These are phyloP conservation scores for Pleurotus ostreatus DNA, from an alignment of 768 basidiomycete species.

Conservation along the genomic window DNA sequence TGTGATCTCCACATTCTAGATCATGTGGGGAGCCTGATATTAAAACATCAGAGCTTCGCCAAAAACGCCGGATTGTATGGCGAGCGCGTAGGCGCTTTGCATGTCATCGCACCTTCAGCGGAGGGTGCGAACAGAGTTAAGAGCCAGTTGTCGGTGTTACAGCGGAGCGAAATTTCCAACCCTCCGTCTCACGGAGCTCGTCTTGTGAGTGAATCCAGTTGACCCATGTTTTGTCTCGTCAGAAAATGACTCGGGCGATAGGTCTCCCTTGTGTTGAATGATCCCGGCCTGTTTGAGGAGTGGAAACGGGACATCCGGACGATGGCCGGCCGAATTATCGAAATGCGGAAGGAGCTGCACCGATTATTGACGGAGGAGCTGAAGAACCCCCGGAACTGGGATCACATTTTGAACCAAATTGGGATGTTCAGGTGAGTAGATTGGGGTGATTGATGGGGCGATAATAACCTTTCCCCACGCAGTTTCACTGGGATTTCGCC, in stretches of 20 bases:
- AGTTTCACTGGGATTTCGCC: constrained; percentile 83
- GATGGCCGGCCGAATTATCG: constrained; percentile 92
- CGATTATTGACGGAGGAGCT: constrained; percentile 70
- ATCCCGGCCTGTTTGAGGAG: constrained; percentile 68
- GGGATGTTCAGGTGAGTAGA: constrained; percentile 88
- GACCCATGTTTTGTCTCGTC: neutral
- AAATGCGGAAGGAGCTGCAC: constrained; percentile 82
- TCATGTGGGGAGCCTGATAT: neutral
- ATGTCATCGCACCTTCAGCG: constrained; percentile 61
- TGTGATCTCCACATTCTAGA: constrained; percentile 15
- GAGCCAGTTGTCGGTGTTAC: constrained; percentile 88
- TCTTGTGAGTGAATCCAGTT: constrained; percentile 41
- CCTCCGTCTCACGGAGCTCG: constrained; percentile 91
- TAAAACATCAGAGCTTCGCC: constrained; percentile 75
- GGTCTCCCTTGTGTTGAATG: constrained; percentile 81
- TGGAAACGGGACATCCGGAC: constrained; percentile 90
- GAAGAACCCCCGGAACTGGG: constrained; percentile 90
- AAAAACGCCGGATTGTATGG: constrained; percentile 96
- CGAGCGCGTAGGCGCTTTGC: constrained; percentile 92
- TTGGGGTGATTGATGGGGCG: constrained; percentile 2
- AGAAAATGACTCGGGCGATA: constrained; percentile 21
- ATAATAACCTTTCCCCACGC: constrained; percentile 1
- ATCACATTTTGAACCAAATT: constrained; percentile 94
- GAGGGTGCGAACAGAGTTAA: constrained; percentile 72
- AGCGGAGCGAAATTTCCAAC: constrained; percentile 93